Percentiles rank a stretch among this genome's conserved stretches.
phyloP scores from a whole-genome alignment of 257 asterid species.

The Knoxia roxburghii region DNA sequence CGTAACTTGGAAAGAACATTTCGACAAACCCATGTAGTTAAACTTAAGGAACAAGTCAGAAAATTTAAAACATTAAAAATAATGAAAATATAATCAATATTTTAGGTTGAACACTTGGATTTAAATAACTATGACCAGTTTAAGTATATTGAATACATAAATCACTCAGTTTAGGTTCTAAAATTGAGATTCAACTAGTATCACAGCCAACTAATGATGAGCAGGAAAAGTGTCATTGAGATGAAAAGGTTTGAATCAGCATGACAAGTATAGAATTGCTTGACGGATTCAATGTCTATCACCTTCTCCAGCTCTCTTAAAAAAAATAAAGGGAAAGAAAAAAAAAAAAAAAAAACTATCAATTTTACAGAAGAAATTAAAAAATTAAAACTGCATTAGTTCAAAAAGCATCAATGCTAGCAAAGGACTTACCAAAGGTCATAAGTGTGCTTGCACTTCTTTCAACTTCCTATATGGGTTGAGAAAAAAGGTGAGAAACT shows the following conservation, averaged over 20 bases:
- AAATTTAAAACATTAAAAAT: neutral
- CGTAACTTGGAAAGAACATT: neutral
- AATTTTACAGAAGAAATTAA: neutral
- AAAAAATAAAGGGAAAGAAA: neutral
- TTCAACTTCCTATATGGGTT: slow-evolving; percentile 70
- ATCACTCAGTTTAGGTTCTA: neutral
- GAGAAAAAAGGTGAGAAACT: slow-evolving; percentile 15
- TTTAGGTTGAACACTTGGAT: neutral
- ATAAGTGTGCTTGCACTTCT: slow-evolving; percentile 75
- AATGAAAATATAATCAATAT: neutral
- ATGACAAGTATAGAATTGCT: neutral
- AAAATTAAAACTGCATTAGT: neutral
- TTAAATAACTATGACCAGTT: neutral
- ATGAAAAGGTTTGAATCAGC: neutral
- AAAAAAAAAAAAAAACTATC: neutral
- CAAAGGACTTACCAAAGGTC: slow-evolving; percentile 64
- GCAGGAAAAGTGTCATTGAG: neutral
- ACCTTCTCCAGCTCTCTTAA: neutral
- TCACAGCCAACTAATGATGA: neutral
- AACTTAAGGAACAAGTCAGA: neutral
- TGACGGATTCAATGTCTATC: neutral
- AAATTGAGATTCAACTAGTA: neutral
- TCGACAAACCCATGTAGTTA: neutral
- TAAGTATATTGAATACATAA: neutral
- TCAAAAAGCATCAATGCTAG: neutral